Evolutionary conservation across 805 yeast species (phyloP).

Genomic region (Nakazawaea populi): DNA sequence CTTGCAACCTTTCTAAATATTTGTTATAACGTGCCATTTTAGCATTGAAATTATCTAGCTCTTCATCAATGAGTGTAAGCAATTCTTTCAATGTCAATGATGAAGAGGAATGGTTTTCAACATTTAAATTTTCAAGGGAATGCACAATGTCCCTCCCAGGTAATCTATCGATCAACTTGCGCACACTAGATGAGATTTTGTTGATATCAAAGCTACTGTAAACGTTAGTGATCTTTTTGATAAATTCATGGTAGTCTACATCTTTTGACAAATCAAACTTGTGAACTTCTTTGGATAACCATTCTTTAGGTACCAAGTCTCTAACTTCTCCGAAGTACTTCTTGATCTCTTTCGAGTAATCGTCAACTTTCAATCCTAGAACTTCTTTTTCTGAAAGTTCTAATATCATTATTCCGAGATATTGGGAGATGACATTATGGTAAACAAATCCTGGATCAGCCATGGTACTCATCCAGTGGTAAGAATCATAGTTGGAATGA

Average conservation of each 20-base stretch:
- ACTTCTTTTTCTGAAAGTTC: slow-evolving; percentile 45
- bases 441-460: slow-evolving; percentile 58
- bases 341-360: slow-evolving; percentile 33
- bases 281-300: slow-evolving; percentile 21
- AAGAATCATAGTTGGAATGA: slow-evolving; percentile 72
- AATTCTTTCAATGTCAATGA: slow-evolving; percentile 22
- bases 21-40: slow-evolving; percentile 12
- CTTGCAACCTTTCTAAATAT: slow-evolving; percentile 14
- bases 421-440: slow-evolving; percentile 54
- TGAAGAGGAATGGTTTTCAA: slow-evolving; percentile 7
- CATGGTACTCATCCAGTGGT: slow-evolving; percentile 58
- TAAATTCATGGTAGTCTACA: background rate
- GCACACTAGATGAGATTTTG: background rate
- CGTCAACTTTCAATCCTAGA: slow-evolving; percentile 31
- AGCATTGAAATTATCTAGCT: slow-evolving; percentile 10
- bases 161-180: slow-evolving; percentile 13
- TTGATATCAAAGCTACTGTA: slow-evolving; percentile 5
- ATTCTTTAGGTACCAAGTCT: slow-evolving; percentile 29
- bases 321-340: slow-evolving; percentile 31
- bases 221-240: slow-evolving; percentile 5
- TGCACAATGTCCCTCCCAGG: slow-evolving; percentile 8
- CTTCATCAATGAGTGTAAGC: slow-evolving; percentile 14
- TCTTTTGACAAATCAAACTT: slow-evolving; percentile 8
- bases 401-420: slow-evolving; percentile 43
- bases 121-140: background rate